Conservation (phyloP, 1,284 basidiomycete species). For the Cryptococcus sp. region DNA sequence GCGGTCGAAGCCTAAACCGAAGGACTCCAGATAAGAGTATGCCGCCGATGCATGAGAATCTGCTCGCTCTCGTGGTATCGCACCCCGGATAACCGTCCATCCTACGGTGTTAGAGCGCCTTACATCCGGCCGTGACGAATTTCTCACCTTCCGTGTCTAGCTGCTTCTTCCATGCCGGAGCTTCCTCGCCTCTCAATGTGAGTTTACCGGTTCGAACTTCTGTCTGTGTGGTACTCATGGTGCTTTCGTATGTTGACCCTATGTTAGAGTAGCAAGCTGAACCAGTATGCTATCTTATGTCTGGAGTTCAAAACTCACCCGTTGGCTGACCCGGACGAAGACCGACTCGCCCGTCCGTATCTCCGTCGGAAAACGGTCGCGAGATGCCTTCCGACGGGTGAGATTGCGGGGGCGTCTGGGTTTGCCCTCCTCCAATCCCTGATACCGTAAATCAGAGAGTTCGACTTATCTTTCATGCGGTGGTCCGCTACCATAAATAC, state of each 20-base stretch:
- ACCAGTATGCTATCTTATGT: too few species aligned
- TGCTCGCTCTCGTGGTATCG: slow-evolving; percentile 26
- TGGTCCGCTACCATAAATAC: background rate
- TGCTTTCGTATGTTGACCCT: background rate
- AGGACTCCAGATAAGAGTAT: slow-evolving; percentile 35
- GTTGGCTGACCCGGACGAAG: too few species aligned
- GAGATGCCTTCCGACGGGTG: background rate
- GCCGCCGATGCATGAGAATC: slow-evolving; percentile 18
- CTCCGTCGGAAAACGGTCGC: too few species aligned
- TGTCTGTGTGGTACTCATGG: background rate
- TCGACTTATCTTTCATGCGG: background rate
- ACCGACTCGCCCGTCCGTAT: too few species aligned
- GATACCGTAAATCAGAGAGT: too few species aligned
- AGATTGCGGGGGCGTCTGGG: background rate
- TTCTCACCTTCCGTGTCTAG: slow-evolving; percentile 27
- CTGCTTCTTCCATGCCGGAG: slow-evolving; percentile 32
- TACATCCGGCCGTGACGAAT: too few species aligned
- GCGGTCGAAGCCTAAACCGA: slow-evolving; percentile 31
- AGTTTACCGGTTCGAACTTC: background rate
- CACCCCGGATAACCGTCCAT: slow-evolving; percentile 28
- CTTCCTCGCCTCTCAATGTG: background rate
- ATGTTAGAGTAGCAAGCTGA: too few species aligned
- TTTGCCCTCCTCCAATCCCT: background rate
- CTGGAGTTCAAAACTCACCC: too few species aligned
- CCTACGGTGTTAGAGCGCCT: background rate